These are phyloP conservation scores for Castanea crenata DNA, from an alignment of 306 rosid species.

Conservation along the genomic window DNA sequence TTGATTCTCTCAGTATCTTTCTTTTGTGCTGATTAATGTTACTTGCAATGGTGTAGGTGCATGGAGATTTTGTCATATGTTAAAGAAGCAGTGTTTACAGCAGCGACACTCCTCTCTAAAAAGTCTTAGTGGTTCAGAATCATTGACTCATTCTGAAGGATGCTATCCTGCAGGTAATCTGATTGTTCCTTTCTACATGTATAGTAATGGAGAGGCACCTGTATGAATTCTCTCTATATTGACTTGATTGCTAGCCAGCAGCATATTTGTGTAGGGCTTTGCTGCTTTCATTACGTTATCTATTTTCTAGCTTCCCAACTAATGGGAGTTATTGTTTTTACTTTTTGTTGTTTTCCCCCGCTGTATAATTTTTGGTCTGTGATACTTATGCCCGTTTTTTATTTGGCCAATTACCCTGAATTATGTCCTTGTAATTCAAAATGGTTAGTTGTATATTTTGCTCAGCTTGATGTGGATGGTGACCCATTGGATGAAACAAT, in stretches of 20 bases:
- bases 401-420: not conserved
- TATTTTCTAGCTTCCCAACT: not conserved
- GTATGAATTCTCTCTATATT: too few species aligned
- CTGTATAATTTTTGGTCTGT: not conserved
- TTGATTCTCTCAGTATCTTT: not conserved
- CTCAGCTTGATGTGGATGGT: not conserved
- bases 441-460: not conserved
- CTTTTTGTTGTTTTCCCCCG: not conserved
- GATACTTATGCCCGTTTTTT: not conserved
- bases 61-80: conserved; percentile 55
- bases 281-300: not conserved
- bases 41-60: conserved; percentile 42
- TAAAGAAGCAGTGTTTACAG: conserved; percentile 71
- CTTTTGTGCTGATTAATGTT: not conserved
- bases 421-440: not conserved
- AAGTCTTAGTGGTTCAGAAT: conserved; percentile 28
- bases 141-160: conserved; percentile 1
- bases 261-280: not conserved
- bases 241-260: not conserved
- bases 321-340: not conserved
- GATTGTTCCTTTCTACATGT: too few species aligned
- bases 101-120: conserved; percentile 58
- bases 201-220: too few species aligned
- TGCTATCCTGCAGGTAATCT: not conserved
- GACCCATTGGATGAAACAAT: not conserved